Evolutionary conservation across 2,329 filamentous ascomycete genomes (phyloP).

Genomic region (Exophiala viscosa): DNA sequence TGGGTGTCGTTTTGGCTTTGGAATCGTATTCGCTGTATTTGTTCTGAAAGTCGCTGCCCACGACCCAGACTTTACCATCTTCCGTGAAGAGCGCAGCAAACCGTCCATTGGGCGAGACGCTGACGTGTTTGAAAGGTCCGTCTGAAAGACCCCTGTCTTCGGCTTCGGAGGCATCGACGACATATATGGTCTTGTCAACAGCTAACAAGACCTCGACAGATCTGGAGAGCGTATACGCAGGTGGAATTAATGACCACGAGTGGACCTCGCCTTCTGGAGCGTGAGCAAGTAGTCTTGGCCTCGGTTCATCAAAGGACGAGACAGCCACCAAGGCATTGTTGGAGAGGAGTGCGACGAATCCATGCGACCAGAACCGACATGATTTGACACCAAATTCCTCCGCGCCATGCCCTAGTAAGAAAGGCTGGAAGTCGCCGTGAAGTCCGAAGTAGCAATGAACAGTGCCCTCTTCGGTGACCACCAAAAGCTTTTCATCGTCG

Average conservation of each 20-base stretch:
- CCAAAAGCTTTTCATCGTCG: conserved; percentile 85
- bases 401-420: conserved; percentile 82
- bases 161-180: conserved; percentile 82
- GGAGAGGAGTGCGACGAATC: conserved; percentile 86
- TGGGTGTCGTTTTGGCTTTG: conserved; percentile 75
- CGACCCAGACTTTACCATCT: conserved; percentile 82
- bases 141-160: conserved; percentile 89
- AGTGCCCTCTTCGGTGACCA: conserved; percentile 83
- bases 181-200: conserved; percentile 76
- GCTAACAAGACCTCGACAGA: conserved; percentile 91
- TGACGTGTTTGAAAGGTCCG: conserved; percentile 86
- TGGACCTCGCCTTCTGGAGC: conserved; percentile 75
- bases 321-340: conserved; percentile 87
- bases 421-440: conserved; percentile 93
- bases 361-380: conserved; percentile 87
- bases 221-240: conserved; percentile 80
- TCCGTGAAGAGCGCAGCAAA: conserved; percentile 84
- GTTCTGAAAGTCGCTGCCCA: conserved; percentile 91
- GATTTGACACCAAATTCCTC: conserved; percentile 82
- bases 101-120: conserved; percentile 84
- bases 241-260: conserved; percentile 85
- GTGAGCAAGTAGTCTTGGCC: conserved; percentile 74
- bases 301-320: conserved; percentile 84
- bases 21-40: conserved; percentile 89
- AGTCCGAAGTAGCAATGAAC: conserved; percentile 87